Evolutionary conservation across 148 eudicot species (phyloP), one percentile per base, ranked within the genome.

Genomic region (Rheum nobile): DNA sequence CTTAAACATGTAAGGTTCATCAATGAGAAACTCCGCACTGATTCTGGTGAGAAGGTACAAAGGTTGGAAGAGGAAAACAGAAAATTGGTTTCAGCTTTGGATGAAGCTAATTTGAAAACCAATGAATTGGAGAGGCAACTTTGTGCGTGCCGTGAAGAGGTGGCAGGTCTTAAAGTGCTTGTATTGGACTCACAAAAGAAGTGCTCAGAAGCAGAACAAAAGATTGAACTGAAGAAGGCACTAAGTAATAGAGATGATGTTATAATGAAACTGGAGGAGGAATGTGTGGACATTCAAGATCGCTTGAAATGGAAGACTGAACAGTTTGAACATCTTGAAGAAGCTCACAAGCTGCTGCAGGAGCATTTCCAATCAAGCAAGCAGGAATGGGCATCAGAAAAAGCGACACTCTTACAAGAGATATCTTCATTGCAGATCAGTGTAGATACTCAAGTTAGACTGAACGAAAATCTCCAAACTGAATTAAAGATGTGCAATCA

Each of bases 291-390:
- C 6, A 31, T 82, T 52, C 83, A 83, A 77, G 90, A 86, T 72
- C 85, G 83, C 82, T 73, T 89, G 79, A 89, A 88, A 80, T 88
- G 94, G 97, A 89, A 85, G 78, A 91, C 76, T 39, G 92, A 89
- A 74, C 97, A 91, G 85, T 88, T 88, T 81, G 78, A 67, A 70
- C 97, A 91, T 83, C 94, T 91, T 41, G 87, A 89, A 80, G 90
- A 85, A 69, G 97, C 95, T 72, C 92, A 89, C 71, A 73, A 52
- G 75, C 80, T 75, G 79, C 87, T 89, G 76, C 89, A 86, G 75
- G 85, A 80, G 73, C 72, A 82, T 79, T 84, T 86, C 57, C 79
- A 77, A 74, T 75, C 80, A 7, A 77, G 87, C 83, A 85, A 84
- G 84, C 80, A 71, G 72, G 86, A 86, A 69, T 89, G 88, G 90